Base-by-base conservation (phyloP, 148 eudicot species). In the Bassia scoparia region DNA sequence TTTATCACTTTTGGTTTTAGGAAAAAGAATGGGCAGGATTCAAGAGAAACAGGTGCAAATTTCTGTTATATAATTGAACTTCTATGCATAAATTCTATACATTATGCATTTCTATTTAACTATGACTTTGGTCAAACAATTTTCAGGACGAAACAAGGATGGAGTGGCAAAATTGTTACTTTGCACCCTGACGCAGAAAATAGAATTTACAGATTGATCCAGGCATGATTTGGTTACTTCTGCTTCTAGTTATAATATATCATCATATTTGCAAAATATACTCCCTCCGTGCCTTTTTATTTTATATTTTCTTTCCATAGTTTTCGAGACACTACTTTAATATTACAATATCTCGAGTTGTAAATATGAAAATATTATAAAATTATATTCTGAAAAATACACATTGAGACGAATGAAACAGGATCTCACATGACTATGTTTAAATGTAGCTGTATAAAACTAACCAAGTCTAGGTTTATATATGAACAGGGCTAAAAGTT, bases 41-140 rank as follows among this genome's bases (percentile, higher is more conserved):
- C 85, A 84, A 71, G 88, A 67, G 52, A 86, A 81, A 69, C 90
- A 88, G 98, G 97, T 94, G 80, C 30, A 6, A 35, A 37, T n/a
- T 34, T 58, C n/a, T 67, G n/a, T 18, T 68, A 23, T 21, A 37
- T 15, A 37, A 16, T 41, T 50, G 15, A 55, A 46, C n/a, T 3
- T 60, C 34, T 33, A 31, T 43, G 59, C 60, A 27, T 63, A n/a
- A n/a, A 43, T 14, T 15, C 17, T 3, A 2, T 41, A n/a, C 46
- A 12, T n/a, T 59, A 65, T 59, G 30, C 60, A 41, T 41, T 58
- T 54, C 68, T n/a, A 68, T 31, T 17, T 31, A 29, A 44, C 17
- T 21, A 33, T 53, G 29, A 38, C 7, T 64, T 23, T 74, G 41
- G 55, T 74, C 49, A 74, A 68, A 79, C 35, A 35, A 67, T 38